Percentiles rank a stretch among this genome's conserved stretches.
Conservation (phyloP, 108 stramenopile species). For the Nitzschia putrida region DNA sequence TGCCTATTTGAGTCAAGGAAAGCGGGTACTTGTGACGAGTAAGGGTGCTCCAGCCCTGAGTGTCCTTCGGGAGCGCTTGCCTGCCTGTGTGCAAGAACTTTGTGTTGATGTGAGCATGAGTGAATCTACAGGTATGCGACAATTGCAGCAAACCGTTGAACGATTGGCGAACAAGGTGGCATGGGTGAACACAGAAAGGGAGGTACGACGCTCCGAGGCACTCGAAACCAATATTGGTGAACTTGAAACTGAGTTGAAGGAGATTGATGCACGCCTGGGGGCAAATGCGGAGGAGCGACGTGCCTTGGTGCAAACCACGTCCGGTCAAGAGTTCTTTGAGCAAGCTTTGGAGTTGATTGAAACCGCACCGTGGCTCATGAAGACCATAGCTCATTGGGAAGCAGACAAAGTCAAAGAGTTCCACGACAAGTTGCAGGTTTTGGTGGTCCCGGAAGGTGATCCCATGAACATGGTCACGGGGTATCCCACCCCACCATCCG, state of each 20-base stretch:
- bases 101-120: constrained; percentile 57
- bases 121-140: constrained; percentile 54
- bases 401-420: constrained; percentile 24
- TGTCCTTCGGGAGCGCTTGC: constrained; percentile 54
- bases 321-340: constrained; percentile 37
- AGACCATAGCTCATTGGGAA: constrained; percentile 28
- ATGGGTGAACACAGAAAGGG: constrained; percentile 30
- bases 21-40: constrained; percentile 62
- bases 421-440: not conserved
- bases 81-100: constrained; percentile 48
- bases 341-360: constrained; percentile 27
- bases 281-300: constrained; percentile 25
- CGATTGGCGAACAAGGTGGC: constrained; percentile 55
- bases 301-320: constrained; percentile 22
- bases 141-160: constrained; percentile 65
- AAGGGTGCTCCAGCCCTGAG: constrained; percentile 60
- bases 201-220: constrained; percentile 34
- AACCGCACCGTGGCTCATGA: constrained; percentile 48
- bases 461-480: constrained; percentile 23
- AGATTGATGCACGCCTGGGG: constrained; percentile 33
- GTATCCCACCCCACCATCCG: constrained; percentile 27
- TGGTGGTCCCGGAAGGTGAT: constrained; percentile 26
- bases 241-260: constrained; percentile 33
- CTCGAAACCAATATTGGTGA: constrained; percentile 37
- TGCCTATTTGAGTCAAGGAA: constrained; percentile 58